A percentile compares a stretch with the other conserved stretches of the same genome.
These are phyloP conservation scores for Penicillium turbatum DNA, from an alignment of 495 filamentous ascomycete species.

Conservation along the genomic window DNA sequence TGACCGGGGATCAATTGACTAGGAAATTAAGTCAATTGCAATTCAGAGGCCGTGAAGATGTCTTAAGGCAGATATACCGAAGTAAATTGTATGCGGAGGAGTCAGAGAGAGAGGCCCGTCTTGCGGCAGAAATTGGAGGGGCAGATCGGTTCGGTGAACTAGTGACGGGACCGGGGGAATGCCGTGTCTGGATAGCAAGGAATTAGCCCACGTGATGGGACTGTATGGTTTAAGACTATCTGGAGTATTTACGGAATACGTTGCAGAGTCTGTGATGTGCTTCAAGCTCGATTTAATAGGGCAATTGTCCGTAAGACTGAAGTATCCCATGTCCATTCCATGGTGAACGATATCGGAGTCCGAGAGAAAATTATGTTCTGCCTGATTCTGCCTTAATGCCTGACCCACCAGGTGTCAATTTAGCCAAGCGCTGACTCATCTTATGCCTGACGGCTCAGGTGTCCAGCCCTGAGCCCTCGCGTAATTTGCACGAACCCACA, in stretches of 20 bases:
- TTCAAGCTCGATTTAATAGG: background rate
- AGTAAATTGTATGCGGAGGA: background rate
- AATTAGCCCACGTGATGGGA: constrained; percentile 11
- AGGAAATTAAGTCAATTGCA: constrained; percentile 15
- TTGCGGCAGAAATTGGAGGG: constrained; percentile 32
- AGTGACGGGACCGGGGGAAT: constrained; percentile 6
- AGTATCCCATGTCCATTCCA: background rate
- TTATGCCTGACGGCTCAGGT: constrained; percentile 29
- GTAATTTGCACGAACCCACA: constrained; percentile 37
- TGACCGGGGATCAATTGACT: background rate
- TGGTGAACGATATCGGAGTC: constrained; percentile 4
- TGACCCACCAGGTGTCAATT: constrained; percentile 12
- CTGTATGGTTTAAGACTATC: background rate
- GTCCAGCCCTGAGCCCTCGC: constrained; percentile 40
- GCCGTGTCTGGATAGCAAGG: background rate
- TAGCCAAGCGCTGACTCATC: constrained; percentile 15
- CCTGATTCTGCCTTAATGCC: constrained; percentile 9
- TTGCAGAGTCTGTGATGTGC: background rate
- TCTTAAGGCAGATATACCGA: background rate
- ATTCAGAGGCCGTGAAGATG: background rate
- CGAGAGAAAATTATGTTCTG: background rate
- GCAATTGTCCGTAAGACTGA: background rate
- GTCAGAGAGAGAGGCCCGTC: constrained; percentile 13
- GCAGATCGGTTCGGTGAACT: constrained; percentile 15
- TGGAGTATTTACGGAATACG: background rate